phyloP scores from a whole-genome alignment of 495 filamentous ascomycete genomes.

The Geopyxis carbonaria region DNA sequence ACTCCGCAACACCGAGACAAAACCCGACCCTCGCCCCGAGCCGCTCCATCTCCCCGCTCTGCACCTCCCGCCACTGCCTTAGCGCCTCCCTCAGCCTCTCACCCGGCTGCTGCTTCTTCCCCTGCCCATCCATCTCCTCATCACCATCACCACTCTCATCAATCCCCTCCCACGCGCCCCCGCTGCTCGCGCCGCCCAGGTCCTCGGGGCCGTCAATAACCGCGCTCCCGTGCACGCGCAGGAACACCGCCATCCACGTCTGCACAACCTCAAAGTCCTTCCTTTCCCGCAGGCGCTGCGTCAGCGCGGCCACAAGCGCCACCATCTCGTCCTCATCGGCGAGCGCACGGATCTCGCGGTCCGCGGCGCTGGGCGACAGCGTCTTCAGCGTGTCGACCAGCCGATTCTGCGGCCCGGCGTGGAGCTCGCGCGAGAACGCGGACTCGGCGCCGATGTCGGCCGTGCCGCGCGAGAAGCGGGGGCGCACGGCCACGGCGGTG shows the following conservation, averaged over 20 bases:
- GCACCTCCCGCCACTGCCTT: constrained; percentile 45
- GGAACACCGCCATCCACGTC: constrained; percentile 89
- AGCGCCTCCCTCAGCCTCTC: constrained; percentile 27
- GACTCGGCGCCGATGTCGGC: constrained; percentile 29
- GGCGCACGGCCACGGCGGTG: constrained; percentile 36
- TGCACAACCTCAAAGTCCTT: constrained; percentile 85
- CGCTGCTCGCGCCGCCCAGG: background rate
- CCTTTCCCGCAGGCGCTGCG: constrained; percentile 42
- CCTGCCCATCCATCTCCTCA: constrained; percentile 10
- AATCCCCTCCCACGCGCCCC: constrained; percentile 4
- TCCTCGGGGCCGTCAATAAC: constrained; percentile 28
- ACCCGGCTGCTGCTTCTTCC: no score
- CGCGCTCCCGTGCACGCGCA: constrained; percentile 54
- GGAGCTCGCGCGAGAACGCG: constrained; percentile 24
- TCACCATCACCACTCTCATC: background rate
- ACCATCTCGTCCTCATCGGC: constrained; percentile 35
- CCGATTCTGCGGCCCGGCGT: constrained; percentile 30
- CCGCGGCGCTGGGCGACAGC: constrained; percentile 62
- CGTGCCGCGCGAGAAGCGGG: constrained; percentile 37
- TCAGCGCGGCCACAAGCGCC: constrained; percentile 61
- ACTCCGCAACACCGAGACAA: constrained; percentile 74
- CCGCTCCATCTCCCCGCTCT: constrained; percentile 50
- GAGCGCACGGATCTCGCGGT: constrained; percentile 62
- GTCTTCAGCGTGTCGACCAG: constrained; percentile 63
- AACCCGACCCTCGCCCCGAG: constrained; percentile 65